Base-by-base conservation (phyloP, 1,284 basidiomycete genomes). In the Melampsora americana region DNA sequence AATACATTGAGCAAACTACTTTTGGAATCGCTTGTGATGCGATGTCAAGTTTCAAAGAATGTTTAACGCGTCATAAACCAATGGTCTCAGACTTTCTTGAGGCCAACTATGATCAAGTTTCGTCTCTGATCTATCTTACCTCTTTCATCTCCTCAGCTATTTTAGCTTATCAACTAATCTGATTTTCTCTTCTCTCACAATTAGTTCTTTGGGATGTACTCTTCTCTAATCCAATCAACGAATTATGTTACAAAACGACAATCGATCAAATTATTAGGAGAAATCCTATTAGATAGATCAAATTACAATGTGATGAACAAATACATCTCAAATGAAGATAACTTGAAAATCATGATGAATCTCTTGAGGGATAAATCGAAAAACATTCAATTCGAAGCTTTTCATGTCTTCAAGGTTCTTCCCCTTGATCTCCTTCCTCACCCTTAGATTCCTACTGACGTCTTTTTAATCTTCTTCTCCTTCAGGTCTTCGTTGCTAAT, bases 291-390 rank as follows among this genome's bases (percentile, higher is more conserved):
- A 65, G 96, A 99, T 84, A 88, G 95, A 35, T 93, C 94, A 60
- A 99, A 99, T 84, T 99, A 98, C 86, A 91, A 88, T 80, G 92
- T 98, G 82, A 99, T 99, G 95, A 98, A 95, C 0, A 88, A 90
- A n/a, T 99, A 98, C 83, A 98, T 99, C 80, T 88, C 91, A 5
- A 79, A 79, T 66, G 86, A 87, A 77, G 90, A 90, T 50, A 99
- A 99, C 82, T 87, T 99, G 78, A 98, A 98, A 88, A 92, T 95
- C 88, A 97, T 99, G 93, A 99, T 99, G 95, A 99, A 99, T 83
- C 87, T 99, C 69, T 86, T 99, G 67, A 87, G 94, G 78, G 94
- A 98, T 82, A 94, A 94, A 86, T 95, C 93, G 86, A 92, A 93
- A 86, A 98, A 99, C 83, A 99, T 99, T 71, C 95, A 99, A 84